Base-by-base conservation (phyloP, 257 asterid species). In the Craterostigma plantagineum region DNA sequence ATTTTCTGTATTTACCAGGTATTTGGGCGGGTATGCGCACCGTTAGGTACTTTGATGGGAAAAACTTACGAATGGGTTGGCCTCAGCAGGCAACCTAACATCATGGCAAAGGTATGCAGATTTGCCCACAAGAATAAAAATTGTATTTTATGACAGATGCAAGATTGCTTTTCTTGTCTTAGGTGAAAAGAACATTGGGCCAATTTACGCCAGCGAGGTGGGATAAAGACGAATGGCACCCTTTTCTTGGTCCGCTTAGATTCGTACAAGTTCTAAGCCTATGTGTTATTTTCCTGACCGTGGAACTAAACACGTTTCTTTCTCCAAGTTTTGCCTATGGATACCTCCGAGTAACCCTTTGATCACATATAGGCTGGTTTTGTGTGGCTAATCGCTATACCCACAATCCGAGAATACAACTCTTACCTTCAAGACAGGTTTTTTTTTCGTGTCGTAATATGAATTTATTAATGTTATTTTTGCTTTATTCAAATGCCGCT, bases 201-300 rank as follows among this genome's bases (percentile, higher is more conserved):
- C 94, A 86, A 51, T 86, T 86, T 54, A 86, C 97, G 42, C 97
- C 93, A 11, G 97, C 94, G 33, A 72, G 51, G 48, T 86, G 94
- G 97, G 97, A 86, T 65, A 81, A 78, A 68, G 94, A 86, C 53
- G 97, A 86, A 63, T 81, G 97, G 94, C 94, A 73, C 67, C 97
- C 94, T 12, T 71, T 86, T 57, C 92, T 81, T 45, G 97, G 94
- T 41, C 97, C 97, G 8, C 69, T 81, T 69, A 75, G 97, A 52
- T 81, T 81, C 51, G 34, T 86, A 58, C 94, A 81, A 77, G 87
- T 86, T 61, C 65, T 81, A 45, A 69, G 67, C 64, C 92, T 81
- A 8, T 81, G 94, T 61, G 54, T 66, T 43, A 55, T 65, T 43
- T 81, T 86, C 77, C 64, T 78, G 72, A 81, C 94, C 0, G 97